These are phyloP conservation scores for Avena insularis DNA, from an alignment of 176 grass and related monocot genomes.

Conservation along the genomic window DNA sequence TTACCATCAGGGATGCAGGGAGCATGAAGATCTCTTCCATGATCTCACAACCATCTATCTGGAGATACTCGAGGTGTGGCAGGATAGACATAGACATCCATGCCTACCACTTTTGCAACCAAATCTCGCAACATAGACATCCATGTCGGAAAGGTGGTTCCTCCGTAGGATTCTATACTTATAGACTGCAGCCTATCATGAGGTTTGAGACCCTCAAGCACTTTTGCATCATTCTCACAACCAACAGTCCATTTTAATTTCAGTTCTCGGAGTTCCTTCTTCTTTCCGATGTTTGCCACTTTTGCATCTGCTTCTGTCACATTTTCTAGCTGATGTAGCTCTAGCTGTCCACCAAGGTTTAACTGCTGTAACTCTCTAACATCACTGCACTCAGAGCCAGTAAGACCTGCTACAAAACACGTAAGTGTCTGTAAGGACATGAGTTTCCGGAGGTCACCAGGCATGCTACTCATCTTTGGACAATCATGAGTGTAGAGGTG, in stretches of 20 bases:
- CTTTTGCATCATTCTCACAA: not conserved
- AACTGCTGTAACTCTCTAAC: conserved; percentile 9
- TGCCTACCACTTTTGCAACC: too few relatives aligned
- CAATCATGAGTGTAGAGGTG: conserved; percentile 10
- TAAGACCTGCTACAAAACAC: not conserved
- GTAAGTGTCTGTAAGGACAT: conserved; percentile 26
- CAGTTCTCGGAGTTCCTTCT: not conserved
- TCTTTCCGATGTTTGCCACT: not conserved
- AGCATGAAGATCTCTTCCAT: not conserved
- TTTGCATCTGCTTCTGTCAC: not conserved
- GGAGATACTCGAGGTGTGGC: not conserved
- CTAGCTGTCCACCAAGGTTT: conserved; percentile 15
- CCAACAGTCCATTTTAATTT: not conserved
- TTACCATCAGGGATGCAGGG: not conserved
- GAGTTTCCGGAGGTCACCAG: conserved; percentile 5
- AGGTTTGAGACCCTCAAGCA: not conserved
- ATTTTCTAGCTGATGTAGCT: not conserved
- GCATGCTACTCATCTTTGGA: not conserved
- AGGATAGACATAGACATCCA: not conserved
- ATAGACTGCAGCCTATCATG: not conserved
- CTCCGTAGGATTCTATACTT: not conserved
- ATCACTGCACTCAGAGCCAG: not conserved
- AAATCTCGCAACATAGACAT: not conserved
- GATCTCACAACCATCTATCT: fast-evolving
- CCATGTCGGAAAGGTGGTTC: not conserved